Evolutionary conservation across 768 basidiomycete species (phyloP), one percentile per base, ranked within the genome.

Genomic region (Gymnopilus dilepis): DNA sequence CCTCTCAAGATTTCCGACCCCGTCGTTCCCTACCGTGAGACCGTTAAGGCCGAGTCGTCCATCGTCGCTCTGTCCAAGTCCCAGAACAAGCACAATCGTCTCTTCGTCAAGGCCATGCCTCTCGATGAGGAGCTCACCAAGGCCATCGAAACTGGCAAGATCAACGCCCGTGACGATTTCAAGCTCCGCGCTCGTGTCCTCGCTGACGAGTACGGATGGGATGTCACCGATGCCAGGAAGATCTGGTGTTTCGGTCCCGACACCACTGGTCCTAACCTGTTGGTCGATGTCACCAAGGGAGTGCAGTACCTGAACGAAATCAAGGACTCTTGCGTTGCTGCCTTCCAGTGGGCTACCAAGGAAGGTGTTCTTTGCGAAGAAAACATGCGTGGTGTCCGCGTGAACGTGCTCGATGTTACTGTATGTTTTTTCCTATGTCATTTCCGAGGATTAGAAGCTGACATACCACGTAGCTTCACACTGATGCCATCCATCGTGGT

Each of bases 221-320:
- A 99, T 76, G 96, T 99, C 67, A 97, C 97, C 63, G 97, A 99
- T 72, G 97, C 97, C 69, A 86, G 97, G 73, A 98, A 97, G 86
- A 99, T 99, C 74, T 99, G 97, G 97, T 94, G 93, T 79, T 99
- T 99, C 85, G 97, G 97, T 70, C 97, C 97, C 65, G 97, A 99
- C 67, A 97, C 94, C 54, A 95, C 93, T 67, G 97, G 97, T 45
- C 89, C 97, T 59, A 99, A 99, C 81, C 77, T 99, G 78, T 80
- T 99, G 77, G 94, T 97, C 71, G 97, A 99, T 80, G 93, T 91
- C 69, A 98, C 97, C 70, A 99, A 99, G 87, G 97, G 95, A 82
- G 95, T 97, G 61, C 97, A 99, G 74, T 99, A 97, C 82, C 82
- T 99, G 65, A 97, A 95, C 76, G 97, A 99, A 87, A 99, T 99